phyloP scores from a whole-genome alignment of 331 rosid genomes.

The Malus hybrid region DNA sequence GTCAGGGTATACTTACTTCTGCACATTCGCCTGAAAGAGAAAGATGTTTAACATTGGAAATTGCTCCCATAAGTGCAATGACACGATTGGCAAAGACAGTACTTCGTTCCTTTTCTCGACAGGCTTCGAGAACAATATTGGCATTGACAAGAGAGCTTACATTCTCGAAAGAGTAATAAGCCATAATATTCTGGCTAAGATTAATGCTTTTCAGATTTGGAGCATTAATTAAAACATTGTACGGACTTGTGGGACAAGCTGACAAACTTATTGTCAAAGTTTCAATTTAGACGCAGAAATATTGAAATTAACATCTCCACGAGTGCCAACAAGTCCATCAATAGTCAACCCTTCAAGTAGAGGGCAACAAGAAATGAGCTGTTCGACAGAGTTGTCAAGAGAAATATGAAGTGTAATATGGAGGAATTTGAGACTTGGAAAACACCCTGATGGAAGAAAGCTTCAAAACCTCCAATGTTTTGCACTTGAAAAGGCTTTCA shows the following conservation, averaged over 20 bases:
- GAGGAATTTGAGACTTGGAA: not conserved
- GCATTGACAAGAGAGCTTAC: not conserved
- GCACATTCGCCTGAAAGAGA: not conserved
- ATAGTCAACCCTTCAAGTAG: not conserved
- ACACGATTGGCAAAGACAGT: not conserved
- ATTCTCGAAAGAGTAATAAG: not conserved
- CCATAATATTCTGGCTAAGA: not conserved
- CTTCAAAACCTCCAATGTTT: not conserved
- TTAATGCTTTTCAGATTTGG: not conserved
- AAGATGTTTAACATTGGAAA: not conserved
- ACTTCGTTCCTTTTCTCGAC: not conserved
- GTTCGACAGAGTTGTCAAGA: not conserved
- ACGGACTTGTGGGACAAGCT: no score
- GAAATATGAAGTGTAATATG: not conserved
- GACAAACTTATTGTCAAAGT: not conserved
- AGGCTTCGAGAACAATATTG: no score
- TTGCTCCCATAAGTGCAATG: not conserved
- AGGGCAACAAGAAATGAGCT: not conserved
- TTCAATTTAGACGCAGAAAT: not conserved
- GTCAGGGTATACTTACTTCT: not conserved
- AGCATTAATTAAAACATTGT: not conserved
- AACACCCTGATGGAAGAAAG: not conserved
- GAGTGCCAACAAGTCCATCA: not conserved
- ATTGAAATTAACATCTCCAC: not conserved
- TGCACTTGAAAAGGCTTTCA: not conserved